phyloP scores from a whole-genome alignment of 2,329 filamentous ascomycete genomes.

The Fusarium sp. region DNA sequence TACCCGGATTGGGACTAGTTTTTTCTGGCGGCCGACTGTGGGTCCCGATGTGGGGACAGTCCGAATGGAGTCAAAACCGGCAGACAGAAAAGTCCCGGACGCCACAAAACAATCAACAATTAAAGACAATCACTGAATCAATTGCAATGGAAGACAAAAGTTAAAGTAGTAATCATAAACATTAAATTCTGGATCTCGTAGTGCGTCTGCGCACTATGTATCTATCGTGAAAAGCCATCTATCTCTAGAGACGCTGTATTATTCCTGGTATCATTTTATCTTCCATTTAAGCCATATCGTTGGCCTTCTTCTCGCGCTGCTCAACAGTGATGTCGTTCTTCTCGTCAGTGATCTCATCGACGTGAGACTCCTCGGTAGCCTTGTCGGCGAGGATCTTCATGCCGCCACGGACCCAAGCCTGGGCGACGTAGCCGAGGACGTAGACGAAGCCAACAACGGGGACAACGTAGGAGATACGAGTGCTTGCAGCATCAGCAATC shows the following conservation, averaged over 20 bases:
- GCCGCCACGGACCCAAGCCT: constrained; percentile 35
- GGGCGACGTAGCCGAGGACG: constrained; percentile 36
- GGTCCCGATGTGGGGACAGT: neutral
- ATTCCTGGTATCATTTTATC: neutral
- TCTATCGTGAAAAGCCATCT: constrained; percentile 9
- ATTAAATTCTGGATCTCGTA: constrained; percentile 25
- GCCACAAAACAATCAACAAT: neutral
- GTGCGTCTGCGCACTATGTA: constrained; percentile 2
- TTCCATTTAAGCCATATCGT: constrained; percentile 21
- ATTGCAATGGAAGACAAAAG: neutral
- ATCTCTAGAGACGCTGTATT: neutral
- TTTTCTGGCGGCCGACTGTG: neutral
- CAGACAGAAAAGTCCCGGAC: neutral
- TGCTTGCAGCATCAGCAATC: constrained; percentile 38
- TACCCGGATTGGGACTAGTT: rapidly evolving
- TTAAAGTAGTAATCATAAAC: constrained; percentile 18
- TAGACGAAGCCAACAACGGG: constrained; percentile 43
- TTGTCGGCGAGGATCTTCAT: constrained; percentile 30
- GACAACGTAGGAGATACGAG: constrained; percentile 41
- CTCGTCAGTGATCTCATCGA: constrained; percentile 13
- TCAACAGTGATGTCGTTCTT: constrained; percentile 29
- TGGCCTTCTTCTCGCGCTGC: constrained; percentile 38
- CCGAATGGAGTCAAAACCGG: neutral
- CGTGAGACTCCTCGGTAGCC: neutral
- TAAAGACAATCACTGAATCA: neutral